These are phyloP conservation scores for Fusarium sublunatum DNA, from an alignment of 2,329 filamentous ascomycete genomes.

Conservation along the genomic window DNA sequence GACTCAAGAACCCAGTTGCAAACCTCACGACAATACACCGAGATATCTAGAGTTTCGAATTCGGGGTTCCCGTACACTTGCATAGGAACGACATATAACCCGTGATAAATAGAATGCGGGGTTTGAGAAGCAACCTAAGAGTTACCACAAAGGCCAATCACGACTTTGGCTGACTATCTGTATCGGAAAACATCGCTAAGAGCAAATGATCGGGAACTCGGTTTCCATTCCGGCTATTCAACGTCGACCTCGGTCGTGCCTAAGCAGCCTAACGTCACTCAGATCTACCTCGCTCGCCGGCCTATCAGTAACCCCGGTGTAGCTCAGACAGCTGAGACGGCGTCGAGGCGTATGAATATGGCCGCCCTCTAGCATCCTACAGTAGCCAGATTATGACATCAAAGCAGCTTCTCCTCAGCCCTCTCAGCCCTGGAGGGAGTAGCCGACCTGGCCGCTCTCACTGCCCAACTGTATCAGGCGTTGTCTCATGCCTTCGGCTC, in stretches of 20 bases:
- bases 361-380: not conserved
- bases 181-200: conserved; percentile 3
- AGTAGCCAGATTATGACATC: conserved; percentile 16
- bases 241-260: conserved; percentile 27
- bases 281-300: conserved; percentile 15
- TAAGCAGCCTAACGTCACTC: not conserved
- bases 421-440: conserved; percentile 65
- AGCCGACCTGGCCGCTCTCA: conserved; percentile 71
- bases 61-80: conserved; percentile 17
- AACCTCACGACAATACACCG: not conserved
- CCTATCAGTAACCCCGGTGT: conserved; percentile 6
- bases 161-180: conserved; percentile 6
- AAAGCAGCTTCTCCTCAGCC: conserved; percentile 13
- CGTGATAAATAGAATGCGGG: conserved; percentile 42
- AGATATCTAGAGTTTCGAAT: conserved; percentile 3
- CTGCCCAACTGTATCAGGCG: conserved; percentile 71
- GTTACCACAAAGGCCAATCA: conserved; percentile 1
- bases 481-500: conserved; percentile 72
- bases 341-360: not conserved
- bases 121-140: conserved; percentile 10
- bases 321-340: not conserved
- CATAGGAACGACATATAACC: conserved; percentile 29
- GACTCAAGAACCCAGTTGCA: conserved; percentile 2
- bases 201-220: conserved; percentile 21
- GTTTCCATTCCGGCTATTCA: conserved; percentile 20